Evolutionary conservation across 495 filamentous ascomycete genomes (phyloP).

Genomic region (Penicillium dipodomyicola): DNA sequence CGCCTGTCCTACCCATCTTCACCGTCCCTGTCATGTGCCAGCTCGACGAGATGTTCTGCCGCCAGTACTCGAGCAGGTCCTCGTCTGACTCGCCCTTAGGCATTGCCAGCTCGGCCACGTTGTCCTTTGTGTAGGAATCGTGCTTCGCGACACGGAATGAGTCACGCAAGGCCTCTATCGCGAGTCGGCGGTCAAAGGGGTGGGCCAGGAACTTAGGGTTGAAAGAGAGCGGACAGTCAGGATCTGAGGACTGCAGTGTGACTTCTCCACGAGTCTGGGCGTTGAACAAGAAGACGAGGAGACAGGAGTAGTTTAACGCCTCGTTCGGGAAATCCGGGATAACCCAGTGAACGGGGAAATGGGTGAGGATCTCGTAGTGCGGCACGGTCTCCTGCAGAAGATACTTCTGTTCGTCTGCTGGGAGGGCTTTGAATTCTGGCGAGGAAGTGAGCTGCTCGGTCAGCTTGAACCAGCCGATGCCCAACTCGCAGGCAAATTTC

Average conservation of each 20-base stretch:
- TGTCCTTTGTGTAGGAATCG: slow-evolving; percentile 27
- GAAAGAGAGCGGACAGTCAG: slow-evolving; percentile 47
- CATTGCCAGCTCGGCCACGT: slow-evolving; percentile 32
- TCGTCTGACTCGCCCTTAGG: slow-evolving; percentile 51
- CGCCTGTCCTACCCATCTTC: slow-evolving; percentile 51
- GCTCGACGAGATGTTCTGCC: slow-evolving; percentile 31
- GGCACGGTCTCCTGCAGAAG: slow-evolving; percentile 43
- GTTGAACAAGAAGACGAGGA: slow-evolving; percentile 29
- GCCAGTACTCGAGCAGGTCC: slow-evolving; percentile 51
- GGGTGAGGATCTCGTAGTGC: slow-evolving; percentile 39
- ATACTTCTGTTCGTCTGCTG: slow-evolving; percentile 33
- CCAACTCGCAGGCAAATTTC: slow-evolving; percentile 36
- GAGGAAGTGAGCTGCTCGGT: slow-evolving; percentile 31
- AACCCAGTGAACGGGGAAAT: slow-evolving; percentile 30
- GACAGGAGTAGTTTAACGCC: slow-evolving; percentile 22
- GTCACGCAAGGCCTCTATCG: slow-evolving; percentile 52
- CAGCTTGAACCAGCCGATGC: slow-evolving; percentile 54
- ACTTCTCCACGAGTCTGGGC: slow-evolving; percentile 46
- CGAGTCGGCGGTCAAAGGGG: slow-evolving; percentile 53
- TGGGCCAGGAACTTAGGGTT: slow-evolving; percentile 54
- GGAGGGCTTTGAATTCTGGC: slow-evolving; percentile 43
- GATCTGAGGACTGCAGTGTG: slow-evolving; percentile 51
- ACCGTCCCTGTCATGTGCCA: slow-evolving; percentile 55
- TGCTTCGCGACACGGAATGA: slow-evolving; percentile 32
- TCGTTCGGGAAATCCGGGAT: slow-evolving; percentile 28